These are phyloP conservation scores for Periconia sp. DNA, from an alignment of 2,329 filamentous ascomycete genomes.

Conservation along the genomic window DNA sequence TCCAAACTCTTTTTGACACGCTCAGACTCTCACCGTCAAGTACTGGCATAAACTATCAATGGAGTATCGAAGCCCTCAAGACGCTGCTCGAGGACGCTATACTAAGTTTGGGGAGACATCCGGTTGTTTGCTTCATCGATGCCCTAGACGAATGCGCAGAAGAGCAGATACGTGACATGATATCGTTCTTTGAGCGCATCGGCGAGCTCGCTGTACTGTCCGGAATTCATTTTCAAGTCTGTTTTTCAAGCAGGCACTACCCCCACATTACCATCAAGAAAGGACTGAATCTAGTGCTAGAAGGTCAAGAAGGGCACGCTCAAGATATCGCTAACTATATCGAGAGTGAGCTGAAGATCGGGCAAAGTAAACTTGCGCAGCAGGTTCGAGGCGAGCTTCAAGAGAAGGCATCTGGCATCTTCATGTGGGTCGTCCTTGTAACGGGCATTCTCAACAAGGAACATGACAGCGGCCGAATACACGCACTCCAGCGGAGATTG, in stretches of 20 bases:
- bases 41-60: conserved; percentile 1
- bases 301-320: conserved; percentile 35
- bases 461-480: conserved; percentile 24
- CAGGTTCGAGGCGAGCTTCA: conserved; percentile 30
- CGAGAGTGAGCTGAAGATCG: conserved; percentile 11
- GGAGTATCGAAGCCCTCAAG: conserved; percentile 9
- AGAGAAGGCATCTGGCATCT: conserved; percentile 44
- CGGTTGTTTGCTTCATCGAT: conserved; percentile 32
- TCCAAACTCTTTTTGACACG: conserved; percentile 5
- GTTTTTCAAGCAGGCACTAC: conserved; percentile 54
- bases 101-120: conserved; percentile 2
- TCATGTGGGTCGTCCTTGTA: conserved; percentile 51
- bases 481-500: conserved; percentile 5
- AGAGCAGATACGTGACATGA: conserved; percentile 44
- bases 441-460: conserved; percentile 49
- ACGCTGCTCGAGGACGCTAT: conserved; percentile 15
- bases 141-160: conserved; percentile 54
- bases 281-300: conserved; percentile 33
- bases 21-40: conserved; percentile 2
- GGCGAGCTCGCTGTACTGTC: conserved; percentile 22
- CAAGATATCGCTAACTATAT: conserved; percentile 36
- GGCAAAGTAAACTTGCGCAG: conserved; percentile 8
- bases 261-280: conserved; percentile 41
- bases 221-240: conserved; percentile 30
- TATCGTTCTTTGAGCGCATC: conserved; percentile 46